Conservation (phyloP, 176 grass and related monocot species). For the Phyllostachys edulis region DNA sequence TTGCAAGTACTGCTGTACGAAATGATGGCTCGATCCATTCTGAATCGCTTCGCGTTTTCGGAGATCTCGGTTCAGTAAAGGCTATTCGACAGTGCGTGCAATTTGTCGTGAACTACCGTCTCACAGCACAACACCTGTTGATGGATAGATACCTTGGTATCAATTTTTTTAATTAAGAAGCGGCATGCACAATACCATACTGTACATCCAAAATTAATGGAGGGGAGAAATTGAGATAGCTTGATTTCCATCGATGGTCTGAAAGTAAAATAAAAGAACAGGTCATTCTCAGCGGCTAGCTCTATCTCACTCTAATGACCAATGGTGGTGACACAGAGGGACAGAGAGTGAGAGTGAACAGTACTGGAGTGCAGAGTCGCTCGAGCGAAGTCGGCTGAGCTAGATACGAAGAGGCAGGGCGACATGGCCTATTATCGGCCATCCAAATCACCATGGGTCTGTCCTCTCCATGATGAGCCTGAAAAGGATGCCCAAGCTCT, state of each 20-base stretch:
- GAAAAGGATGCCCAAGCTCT: not conserved
- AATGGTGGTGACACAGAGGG: not conserved
- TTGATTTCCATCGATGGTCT: not conserved
- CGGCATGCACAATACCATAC: too few species aligned
- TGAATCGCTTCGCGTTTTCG: too few species aligned
- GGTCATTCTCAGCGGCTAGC: not conserved
- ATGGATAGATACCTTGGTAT: too few species aligned
- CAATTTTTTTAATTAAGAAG: not conserved
- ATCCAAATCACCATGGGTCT: not conserved
- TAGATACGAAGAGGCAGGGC: not conserved
- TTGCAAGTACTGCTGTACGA: too few species aligned
- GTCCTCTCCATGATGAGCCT: not conserved
- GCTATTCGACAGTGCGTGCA: too few species aligned
- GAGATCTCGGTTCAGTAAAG: too few species aligned
- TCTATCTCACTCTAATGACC: not conserved
- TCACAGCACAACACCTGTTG: too few species aligned
- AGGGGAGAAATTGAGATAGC: not conserved
- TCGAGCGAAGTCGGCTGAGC: not conserved
- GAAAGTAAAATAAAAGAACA: not conserved
- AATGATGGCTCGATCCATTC: too few species aligned
- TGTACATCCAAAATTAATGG: not conserved
- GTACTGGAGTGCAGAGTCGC: not conserved
- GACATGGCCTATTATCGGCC: slow-evolving; percentile 22
- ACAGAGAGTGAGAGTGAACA: not conserved
- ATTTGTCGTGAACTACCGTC: too few species aligned